These are phyloP conservation scores for Bidens hawaiensis DNA, from an alignment of 140 eudicot species.

Conservation along the genomic window DNA sequence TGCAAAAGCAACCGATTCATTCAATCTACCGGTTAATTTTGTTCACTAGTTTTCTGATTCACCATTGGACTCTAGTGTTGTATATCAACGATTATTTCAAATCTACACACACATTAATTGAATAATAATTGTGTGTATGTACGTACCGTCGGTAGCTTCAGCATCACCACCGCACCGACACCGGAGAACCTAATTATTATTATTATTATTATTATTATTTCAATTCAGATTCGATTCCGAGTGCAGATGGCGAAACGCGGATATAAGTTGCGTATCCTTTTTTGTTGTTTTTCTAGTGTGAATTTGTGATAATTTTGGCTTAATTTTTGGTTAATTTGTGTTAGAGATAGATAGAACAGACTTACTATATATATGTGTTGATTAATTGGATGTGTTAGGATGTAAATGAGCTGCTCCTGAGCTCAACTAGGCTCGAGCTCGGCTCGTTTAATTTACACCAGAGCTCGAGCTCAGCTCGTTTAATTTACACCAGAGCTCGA, in stretches of 20 bases:
- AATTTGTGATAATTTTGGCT: slow-evolving; percentile 3
- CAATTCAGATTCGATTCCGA: neutral
- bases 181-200: neutral
- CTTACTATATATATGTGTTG: no score
- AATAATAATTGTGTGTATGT: slow-evolving; percentile 8
- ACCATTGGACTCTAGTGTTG: neutral
- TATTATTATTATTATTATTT: no score
- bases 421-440: no score
- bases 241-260: slow-evolving; percentile 70
- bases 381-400: no score
- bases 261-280: slow-evolving; percentile 92
- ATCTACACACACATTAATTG: neutral
- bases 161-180: slow-evolving; percentile 33
- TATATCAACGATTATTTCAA: neutral
- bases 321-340: neutral
- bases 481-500: no score
- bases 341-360: no score
- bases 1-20: slow-evolving; percentile 21
- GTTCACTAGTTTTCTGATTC: slow-evolving; percentile 15
- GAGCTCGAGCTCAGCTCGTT: no score
- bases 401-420: no score
- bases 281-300: neutral
- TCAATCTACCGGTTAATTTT: slow-evolving; percentile 27
- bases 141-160: neutral
- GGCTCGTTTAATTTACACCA: no score